These are phyloP conservation scores for Trichosanthes cucumerina DNA, from an alignment of 306 rosid species.

Conservation along the genomic window DNA sequence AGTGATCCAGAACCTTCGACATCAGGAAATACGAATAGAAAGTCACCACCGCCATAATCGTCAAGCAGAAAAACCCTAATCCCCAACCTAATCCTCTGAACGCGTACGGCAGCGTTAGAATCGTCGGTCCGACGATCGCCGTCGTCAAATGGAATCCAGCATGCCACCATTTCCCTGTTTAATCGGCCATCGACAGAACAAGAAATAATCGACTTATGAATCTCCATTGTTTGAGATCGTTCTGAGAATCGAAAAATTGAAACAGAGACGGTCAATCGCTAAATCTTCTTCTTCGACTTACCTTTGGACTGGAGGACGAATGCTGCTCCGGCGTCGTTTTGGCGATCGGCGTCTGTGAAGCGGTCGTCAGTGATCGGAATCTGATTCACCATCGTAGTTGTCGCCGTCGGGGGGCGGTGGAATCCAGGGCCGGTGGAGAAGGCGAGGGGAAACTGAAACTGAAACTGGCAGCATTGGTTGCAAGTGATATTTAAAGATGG, in stretches of 20 bases:
- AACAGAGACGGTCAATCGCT: not conserved
- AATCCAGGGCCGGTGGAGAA: not conserved
- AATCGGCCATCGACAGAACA: not conserved
- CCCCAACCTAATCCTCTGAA: conserved; percentile 72
- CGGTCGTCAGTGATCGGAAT: not conserved
- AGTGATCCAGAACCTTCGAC: conserved; percentile 66
- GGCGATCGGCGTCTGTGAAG: not conserved
- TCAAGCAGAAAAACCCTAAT: conserved; percentile 43
- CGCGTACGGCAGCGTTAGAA: conserved; percentile 68
- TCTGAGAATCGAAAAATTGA: not conserved
- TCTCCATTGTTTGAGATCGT: not conserved
- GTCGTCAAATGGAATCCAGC: conserved; percentile 82
- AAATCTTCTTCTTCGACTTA: not conserved
- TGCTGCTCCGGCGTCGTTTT: conserved; percentile 63
- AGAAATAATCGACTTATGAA: not conserved
- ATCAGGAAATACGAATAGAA: conserved; percentile 70
- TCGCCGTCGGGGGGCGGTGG: not conserved
- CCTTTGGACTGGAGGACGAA: conserved; percentile 88
- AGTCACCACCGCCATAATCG: conserved; percentile 55
- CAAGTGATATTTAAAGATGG: not conserved
- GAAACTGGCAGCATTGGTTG: not conserved
- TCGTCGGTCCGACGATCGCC: conserved; percentile 77
- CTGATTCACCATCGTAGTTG: not conserved
- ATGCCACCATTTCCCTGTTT: conserved; percentile 44
- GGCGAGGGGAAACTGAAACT: not conserved